Evolutionary conservation across 805 yeast genomes (phyloP).

Genomic region (Candida railenensis): DNA sequence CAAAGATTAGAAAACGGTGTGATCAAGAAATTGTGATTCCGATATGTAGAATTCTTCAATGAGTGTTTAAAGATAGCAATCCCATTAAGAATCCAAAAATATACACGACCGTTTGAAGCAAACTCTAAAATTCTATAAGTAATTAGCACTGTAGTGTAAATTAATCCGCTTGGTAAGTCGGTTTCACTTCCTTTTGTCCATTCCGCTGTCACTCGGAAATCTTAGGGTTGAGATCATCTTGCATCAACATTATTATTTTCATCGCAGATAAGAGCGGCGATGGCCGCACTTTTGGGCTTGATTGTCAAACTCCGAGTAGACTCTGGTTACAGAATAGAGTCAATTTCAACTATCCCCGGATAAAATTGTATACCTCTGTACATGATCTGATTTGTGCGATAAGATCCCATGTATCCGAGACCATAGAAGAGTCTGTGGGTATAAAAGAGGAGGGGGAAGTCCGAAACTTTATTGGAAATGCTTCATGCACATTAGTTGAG

Average conservation of each 20-base stretch:
- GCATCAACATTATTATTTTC: neutral
- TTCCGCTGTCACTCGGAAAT: too few species aligned
- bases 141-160: too few species aligned
- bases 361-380: neutral
- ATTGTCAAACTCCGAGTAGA: neutral
- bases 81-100: too few species aligned
- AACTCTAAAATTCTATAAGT: too few species aligned
- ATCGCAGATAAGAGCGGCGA: neutral
- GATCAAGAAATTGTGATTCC: slow-evolving; percentile 8
- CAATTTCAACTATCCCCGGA: neutral
- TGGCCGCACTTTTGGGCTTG: neutral
- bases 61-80: too few species aligned
- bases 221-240: neutral
- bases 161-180: too few species aligned
- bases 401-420: neutral
- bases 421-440: neutral
- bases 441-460: neutral
- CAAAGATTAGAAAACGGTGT: slow-evolving; percentile 26
- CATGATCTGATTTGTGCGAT: neutral
- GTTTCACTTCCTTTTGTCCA: neutral
- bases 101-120: too few species aligned
- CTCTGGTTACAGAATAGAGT: neutral
- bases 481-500: too few species aligned
- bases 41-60: too few species aligned
- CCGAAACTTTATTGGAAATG: neutral